phyloP scores from a whole-genome alignment of 2,329 filamentous ascomycete genomes.

The Trichoderma endophyticum region DNA sequence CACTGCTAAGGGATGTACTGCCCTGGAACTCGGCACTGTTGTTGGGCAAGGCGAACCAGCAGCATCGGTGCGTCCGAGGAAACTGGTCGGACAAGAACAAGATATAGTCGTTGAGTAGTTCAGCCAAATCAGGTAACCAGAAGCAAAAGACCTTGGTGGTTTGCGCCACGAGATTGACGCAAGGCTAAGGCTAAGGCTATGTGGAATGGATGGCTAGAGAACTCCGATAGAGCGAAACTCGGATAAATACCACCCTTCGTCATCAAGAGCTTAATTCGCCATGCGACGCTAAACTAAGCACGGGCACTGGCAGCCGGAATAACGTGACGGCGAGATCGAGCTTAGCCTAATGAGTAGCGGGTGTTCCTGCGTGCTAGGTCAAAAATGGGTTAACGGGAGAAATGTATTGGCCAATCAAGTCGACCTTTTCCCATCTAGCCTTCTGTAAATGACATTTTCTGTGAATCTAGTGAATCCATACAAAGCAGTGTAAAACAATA shows the following conservation, averaged over 20 bases:
- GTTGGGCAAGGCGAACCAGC: slow-evolving; percentile 37
- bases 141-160: slow-evolving; percentile 9
- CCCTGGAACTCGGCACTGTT: slow-evolving; percentile 35
- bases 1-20: slow-evolving; percentile 43
- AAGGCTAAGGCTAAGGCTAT: slow-evolving; percentile 4
- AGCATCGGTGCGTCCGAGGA: slow-evolving; percentile 39
- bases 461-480: not conserved
- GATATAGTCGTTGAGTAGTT: not conserved
- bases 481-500: not conserved
- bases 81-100: slow-evolving; percentile 25
- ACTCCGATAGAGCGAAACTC: slow-evolving; percentile 14
- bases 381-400: not conserved
- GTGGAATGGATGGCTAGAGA: slow-evolving; percentile 1
- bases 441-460: not conserved
- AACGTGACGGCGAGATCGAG: slow-evolving; percentile 1
- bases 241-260: slow-evolving; percentile 12
- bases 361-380: not conserved
- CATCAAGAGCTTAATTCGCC: slow-evolving; percentile 5
- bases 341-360: not conserved
- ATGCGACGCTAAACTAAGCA: not conserved
- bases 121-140: slow-evolving; percentile 11
- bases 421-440: not conserved
- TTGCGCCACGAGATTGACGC: slow-evolving; percentile 6
- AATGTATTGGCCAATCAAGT: not conserved
- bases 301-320: slow-evolving; percentile 10